Conservation (phyloP, 805 yeast genomes). For the Starmerella bombicola region DNA sequence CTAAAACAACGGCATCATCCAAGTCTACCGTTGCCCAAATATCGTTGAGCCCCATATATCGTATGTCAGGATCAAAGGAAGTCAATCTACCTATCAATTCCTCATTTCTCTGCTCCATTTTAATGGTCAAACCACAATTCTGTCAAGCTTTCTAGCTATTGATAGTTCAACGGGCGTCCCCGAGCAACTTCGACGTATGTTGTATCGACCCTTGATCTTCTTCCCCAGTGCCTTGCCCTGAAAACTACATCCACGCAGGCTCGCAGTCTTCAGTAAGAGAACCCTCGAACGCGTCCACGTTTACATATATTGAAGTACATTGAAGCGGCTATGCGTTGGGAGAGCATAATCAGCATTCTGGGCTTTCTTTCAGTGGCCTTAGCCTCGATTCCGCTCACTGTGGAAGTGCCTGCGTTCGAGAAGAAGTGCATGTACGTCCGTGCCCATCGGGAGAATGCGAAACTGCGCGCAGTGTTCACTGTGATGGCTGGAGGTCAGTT, state of each 20-base stretch:
- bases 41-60: slow-evolving; percentile 79
- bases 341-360: slow-evolving; percentile 2
- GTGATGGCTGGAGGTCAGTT: slow-evolving; percentile 72
- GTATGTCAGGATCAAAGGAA: slow-evolving; percentile 53
- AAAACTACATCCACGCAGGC: too few relatives aligned
- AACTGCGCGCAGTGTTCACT: slow-evolving; percentile 66
- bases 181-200: too few relatives aligned
- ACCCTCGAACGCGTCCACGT: slow-evolving; percentile 2
- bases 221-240: too few relatives aligned
- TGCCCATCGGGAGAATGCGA: slow-evolving; percentile 46
- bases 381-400: slow-evolving; percentile 48
- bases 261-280: too few relatives aligned
- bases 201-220: too few relatives aligned
- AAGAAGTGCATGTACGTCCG: slow-evolving; percentile 58
- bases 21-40: slow-evolving; percentile 21
- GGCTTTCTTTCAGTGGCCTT: slow-evolving; percentile 11
- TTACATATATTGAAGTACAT: background rate
- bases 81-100: slow-evolving; percentile 23
- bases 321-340: background rate
- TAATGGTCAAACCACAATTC: too few relatives aligned
- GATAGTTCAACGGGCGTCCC: too few relatives aligned
- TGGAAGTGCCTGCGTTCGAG: slow-evolving; percentile 63
- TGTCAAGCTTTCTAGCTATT: too few relatives aligned
- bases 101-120: too few relatives aligned
- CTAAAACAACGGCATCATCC: slow-evolving; percentile 21